Percentiles rank a stretch among this genome's conserved stretches.
phyloP scores from a whole-genome alignment of 768 basidiomycete genomes.

The Lactarius tabidus region DNA sequence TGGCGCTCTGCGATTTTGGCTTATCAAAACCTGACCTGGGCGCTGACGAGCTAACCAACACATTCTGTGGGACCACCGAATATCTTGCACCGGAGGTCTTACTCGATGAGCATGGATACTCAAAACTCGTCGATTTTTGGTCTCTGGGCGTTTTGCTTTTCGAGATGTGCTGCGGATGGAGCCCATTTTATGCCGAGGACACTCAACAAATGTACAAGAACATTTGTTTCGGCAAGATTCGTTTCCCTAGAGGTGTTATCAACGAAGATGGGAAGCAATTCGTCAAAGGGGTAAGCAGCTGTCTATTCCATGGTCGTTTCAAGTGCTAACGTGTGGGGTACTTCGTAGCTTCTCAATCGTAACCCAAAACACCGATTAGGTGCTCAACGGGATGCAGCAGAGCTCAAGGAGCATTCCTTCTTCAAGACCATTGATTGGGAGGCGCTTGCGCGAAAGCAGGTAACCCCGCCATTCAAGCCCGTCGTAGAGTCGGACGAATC shows the following conservation, averaged over 20 bases:
- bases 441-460: slow-evolving; percentile 78
- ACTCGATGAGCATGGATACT: slow-evolving; percentile 96
- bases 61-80: slow-evolving; percentile 98
- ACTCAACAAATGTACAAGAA: slow-evolving; percentile 99
- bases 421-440: slow-evolving; percentile 92
- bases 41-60: slow-evolving; percentile 94
- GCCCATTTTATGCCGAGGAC: slow-evolving; percentile 98
- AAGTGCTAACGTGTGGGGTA: background rate
- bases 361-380: slow-evolving; percentile 98
- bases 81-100: slow-evolving; percentile 99
- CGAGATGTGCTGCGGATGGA: slow-evolving; percentile 99
- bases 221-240: slow-evolving; percentile 97
- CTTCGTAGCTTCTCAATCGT: slow-evolving; percentile 81
- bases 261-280: slow-evolving; percentile 98
- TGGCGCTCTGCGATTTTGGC: slow-evolving; percentile 98
- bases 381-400: slow-evolving; percentile 82
- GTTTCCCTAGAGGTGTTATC: slow-evolving; percentile 96
- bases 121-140: slow-evolving; percentile 99
- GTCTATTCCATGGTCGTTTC: background rate
- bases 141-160: slow-evolving; percentile 92
- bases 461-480: slow-evolving; percentile 97
- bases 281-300: slow-evolving; percentile 84
- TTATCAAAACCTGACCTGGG: slow-evolving; percentile 94
- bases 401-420: slow-evolving; percentile 95
- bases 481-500: slow-evolving; percentile 97